Evolutionary conservation across 2,329 filamentous ascomycete species (phyloP), one percentile per base, ranked within the genome.

Genomic region (Trichoderma sp.): DNA sequence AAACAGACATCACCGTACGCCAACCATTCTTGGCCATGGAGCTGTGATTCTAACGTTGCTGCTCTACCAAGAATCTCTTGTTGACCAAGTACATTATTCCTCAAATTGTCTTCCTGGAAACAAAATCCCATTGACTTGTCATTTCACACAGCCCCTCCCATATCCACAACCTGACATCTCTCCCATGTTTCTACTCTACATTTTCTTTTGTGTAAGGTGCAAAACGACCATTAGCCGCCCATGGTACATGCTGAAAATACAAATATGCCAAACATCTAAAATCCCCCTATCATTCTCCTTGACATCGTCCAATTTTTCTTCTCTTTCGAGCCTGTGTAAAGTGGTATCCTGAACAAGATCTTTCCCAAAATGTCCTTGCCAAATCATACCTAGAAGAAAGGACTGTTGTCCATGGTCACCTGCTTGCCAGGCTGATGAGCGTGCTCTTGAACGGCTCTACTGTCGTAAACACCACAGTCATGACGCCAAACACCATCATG

Each of bases 401-500:
- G 15, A 29, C 13, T 3, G 9, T 13, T 3, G 2, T 53, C 32
- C 12, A 27, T 25, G 13, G 48, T 68, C 39, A 68, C 42, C 39
- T 52, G 7, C 70, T 73, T 27, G 81, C 77, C 50, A 82, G 68
- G 17, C 53, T 64, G 10, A 79, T 69, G 13, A 86, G 71, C 59
- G 78, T 78, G 1, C 70, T 70, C 9, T 78, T 79, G 69, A 86
- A 81, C 9, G 83, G 83, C 4, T 80, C 79, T 1, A 86, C 75
- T 1, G 83, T 82, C 0, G 84, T 83, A 50, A 87, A 82, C 2
- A 84, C 80, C 0, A 88, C 86, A 1, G 84, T 87, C 77, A 84
- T 82, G 45, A 86, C 79, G 0, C 86, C 85, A 71, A 87, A 85
- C 5, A 85, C 77, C 7, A 85, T 86, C 86, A 87, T 87, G 1